Percentiles rank a stretch among this genome's conserved stretches.
Conservation (phyloP, 2,329 filamentous ascomycete species). For the Alternaria triticimaculans region DNA sequence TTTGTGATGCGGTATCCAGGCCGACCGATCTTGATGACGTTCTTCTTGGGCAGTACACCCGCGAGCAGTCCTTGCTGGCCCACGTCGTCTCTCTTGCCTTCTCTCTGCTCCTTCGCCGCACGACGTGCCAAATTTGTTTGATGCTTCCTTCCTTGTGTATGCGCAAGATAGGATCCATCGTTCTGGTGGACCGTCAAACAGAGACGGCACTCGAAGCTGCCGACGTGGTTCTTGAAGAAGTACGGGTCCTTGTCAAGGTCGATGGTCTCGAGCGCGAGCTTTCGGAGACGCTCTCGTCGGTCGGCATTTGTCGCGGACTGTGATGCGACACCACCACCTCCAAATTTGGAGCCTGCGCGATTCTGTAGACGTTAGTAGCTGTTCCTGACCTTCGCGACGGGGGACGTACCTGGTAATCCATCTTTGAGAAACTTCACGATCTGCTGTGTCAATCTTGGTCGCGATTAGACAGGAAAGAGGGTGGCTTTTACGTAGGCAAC, state of each 20-base stretch:
- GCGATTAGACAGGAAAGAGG: neutral
- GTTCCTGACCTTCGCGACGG: conserved; percentile 3
- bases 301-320: conserved; percentile 94
- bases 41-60: conserved; percentile 70
- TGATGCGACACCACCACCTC: conserved; percentile 94
- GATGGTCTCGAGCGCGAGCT: conserved; percentile 97
- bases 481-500: neutral
- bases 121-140: conserved; percentile 97
- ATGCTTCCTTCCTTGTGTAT: conserved; percentile 98
- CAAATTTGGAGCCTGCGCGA: conserved; percentile 95
- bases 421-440: conserved; percentile 27
- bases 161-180: conserved; percentile 96
- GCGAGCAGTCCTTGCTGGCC: conserved; percentile 79
- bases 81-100: conserved; percentile 75
- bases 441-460: conserved; percentile 1
- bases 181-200: conserved; percentile 98
- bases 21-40: conserved; percentile 91
- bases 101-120: conserved; percentile 92
- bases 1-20: conserved; percentile 99
- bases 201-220: conserved; percentile 95
- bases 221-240: conserved; percentile 99
- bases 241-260: conserved; percentile 99
- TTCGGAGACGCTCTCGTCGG: conserved; percentile 94
- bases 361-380: conserved; percentile 63
- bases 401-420: conserved; percentile 59